Conservation (phyloP, 306 rosid genomes). For the Vigna radiata region DNA sequence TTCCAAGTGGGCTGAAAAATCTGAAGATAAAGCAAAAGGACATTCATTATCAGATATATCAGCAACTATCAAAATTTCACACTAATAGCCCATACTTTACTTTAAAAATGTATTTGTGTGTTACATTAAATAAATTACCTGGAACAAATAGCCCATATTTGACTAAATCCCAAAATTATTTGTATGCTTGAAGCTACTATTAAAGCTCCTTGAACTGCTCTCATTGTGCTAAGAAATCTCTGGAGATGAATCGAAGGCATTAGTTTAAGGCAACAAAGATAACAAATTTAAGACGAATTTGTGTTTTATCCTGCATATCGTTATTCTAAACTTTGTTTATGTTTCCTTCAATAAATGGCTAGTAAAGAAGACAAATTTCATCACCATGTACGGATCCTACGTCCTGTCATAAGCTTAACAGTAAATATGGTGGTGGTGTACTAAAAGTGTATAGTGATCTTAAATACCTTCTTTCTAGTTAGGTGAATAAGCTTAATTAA, state of each 20-base stretch:
- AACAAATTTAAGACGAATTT: constrained; percentile 2
- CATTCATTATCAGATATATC: constrained; percentile 21
- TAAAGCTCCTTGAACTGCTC: constrained; percentile 90
- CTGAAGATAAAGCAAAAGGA: constrained; percentile 51
- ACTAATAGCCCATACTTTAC: neutral
- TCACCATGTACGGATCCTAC: neutral
- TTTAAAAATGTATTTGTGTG: constrained; percentile 7
- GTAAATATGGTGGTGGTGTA: neutral
- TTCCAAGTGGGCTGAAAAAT: constrained; percentile 99
- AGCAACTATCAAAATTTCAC: neutral
- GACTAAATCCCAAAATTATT: constrained; percentile 89
- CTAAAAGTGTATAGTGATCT: neutral
- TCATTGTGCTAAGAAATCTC: constrained; percentile 89
- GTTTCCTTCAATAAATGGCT: constrained; percentile 12
- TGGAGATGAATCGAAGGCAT: constrained; percentile 42
- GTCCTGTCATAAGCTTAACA: neutral
- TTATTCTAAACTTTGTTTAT: constrained; percentile 9
- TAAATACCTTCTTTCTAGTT: neutral
- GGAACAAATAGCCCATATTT: constrained; percentile 91
- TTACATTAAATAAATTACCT: constrained; percentile 53
- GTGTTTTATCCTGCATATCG: neutral
- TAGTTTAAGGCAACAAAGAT: constrained; percentile 18
- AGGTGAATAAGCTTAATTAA: neutral
- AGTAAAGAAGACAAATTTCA: constrained; percentile 14
- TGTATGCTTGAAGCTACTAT: constrained; percentile 92